Evolutionary conservation across 2,329 filamentous ascomycete species (phyloP), one percentile per base, ranked within the genome.

Genomic region (Cladosporium sp.): DNA sequence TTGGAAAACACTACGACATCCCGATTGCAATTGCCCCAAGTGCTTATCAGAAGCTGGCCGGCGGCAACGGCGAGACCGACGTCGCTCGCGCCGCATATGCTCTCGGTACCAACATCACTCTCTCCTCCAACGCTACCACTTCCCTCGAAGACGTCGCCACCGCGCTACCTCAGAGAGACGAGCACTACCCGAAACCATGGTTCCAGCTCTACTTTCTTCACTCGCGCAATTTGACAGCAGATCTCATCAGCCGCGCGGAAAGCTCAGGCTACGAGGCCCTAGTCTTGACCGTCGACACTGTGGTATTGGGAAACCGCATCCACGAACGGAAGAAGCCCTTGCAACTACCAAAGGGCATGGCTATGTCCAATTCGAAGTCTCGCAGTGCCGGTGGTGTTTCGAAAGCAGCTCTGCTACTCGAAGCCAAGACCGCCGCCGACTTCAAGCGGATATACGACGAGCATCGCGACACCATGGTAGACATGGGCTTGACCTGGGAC

Each of bases 201-300:
- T 90, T 78, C 65, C 80, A 83, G 60, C 70, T 82, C 46, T 79
- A 76, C 58, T 67, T 81, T 13, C 68, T 81, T 48, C 75, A 77
- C 58, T 74, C 81, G 60, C 68, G 77, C 61, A 75, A 54, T 71
- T 76, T 46, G 72, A 80, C 64, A 65, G 72, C 74, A 54, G 57
- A 71, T 60, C 49, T 66, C 31, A 64, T 70, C 41, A 14, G 31
- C 56, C 76, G 85, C 0, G 86, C 85, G 0, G 81, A 81, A 61
- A 72, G 28, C 22, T 18, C 43, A 9, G 52, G 52, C 22, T 54
- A 54, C 32, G 46, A 54, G 22, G 52, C 44, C 5, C 45, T 54
- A 14, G 52, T 54, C 34, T 28, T 54, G 18, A 54, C 44, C 2
- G 44, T 54, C 31, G 52, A 54, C 34, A 54, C 52, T 7, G 43